phyloP scores from a whole-genome alignment of 2,329 filamentous ascomycete genomes.

The Rosellinia necatrix region DNA sequence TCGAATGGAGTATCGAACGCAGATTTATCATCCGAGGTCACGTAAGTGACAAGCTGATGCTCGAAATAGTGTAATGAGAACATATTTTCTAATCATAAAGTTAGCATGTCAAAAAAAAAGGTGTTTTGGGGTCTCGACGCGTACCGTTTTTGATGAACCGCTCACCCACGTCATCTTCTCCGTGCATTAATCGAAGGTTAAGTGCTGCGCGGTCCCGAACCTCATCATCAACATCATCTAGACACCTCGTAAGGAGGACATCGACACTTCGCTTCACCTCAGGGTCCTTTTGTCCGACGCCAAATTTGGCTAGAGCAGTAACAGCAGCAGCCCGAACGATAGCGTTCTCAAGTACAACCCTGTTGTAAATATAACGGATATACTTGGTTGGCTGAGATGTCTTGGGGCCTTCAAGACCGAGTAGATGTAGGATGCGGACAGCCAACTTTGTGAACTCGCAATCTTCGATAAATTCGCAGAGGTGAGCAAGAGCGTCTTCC shows the following conservation, averaged over 20 bases:
- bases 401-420: slow-evolving; percentile 93
- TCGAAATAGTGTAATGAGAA: slow-evolving; percentile 94
- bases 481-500: slow-evolving; percentile 83
- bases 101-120: slow-evolving; percentile 33
- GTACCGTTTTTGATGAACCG: slow-evolving; percentile 92
- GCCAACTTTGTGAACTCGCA: slow-evolving; percentile 99
- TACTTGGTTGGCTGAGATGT: slow-evolving; percentile 97
- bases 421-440: slow-evolving; percentile 90
- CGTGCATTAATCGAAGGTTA: slow-evolving; percentile 88
- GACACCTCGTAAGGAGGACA: slow-evolving; percentile 87
- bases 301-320: slow-evolving; percentile 94
- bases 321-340: slow-evolving; percentile 94
- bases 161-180: slow-evolving; percentile 84
- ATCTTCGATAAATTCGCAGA: slow-evolving; percentile 99
- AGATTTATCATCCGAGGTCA: slow-evolving; percentile 86
- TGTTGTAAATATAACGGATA: slow-evolving; percentile 98
- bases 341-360: slow-evolving; percentile 95
- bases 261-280: slow-evolving; percentile 96
- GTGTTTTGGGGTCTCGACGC: slow-evolving; percentile 30
- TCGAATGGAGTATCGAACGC: slow-evolving; percentile 88
- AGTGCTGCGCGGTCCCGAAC: slow-evolving; percentile 93
- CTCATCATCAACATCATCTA: slow-evolving; percentile 97
- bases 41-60: slow-evolving; percentile 96
- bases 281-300: slow-evolving; percentile 92
- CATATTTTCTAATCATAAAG: slow-evolving; percentile 72